Evolutionary conservation across 345 rosid genomes (phyloP).

Genomic region (Psidium guajava): DNA sequence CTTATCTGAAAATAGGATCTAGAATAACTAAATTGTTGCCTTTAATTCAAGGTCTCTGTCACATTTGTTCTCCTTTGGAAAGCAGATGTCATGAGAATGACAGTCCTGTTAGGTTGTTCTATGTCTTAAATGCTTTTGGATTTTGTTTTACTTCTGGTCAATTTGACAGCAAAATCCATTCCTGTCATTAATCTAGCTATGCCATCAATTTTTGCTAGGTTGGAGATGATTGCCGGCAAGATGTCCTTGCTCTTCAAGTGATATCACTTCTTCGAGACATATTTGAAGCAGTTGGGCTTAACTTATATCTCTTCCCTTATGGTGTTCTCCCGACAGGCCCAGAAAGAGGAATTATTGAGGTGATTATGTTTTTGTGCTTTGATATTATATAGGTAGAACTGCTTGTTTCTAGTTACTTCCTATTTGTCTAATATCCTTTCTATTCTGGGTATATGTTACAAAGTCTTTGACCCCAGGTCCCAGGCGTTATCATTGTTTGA

Average conservation of each 20-base stretch:
- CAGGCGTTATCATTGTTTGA: neutral
- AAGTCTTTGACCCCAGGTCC: neutral
- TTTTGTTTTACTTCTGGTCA: neutral
- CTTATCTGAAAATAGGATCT: neutral
- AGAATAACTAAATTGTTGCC: neutral
- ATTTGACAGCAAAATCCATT: neutral
- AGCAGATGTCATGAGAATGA: neutral
- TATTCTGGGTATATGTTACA: neutral
- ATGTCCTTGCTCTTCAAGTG: constrained; percentile 98
- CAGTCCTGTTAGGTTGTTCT: neutral
- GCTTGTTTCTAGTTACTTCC: neutral
- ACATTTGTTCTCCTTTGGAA: neutral
- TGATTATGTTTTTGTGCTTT: constrained; percentile 10
- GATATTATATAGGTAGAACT: neutral
- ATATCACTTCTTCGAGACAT: constrained; percentile 85
- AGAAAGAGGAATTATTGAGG: constrained; percentile 94
- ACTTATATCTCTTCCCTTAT: constrained; percentile 86
- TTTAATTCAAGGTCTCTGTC: neutral
- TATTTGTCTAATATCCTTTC: neutral
- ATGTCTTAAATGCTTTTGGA: neutral
- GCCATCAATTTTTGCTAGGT: constrained; percentile 37
- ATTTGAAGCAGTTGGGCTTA: constrained; percentile 78
- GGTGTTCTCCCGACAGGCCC: constrained; percentile 99
- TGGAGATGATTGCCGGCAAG: constrained; percentile 99
- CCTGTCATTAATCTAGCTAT: neutral